Evolutionary conservation across 2,329 filamentous ascomycete species (phyloP).

Genomic region (Mycosphaerelloides madeirae): DNA sequence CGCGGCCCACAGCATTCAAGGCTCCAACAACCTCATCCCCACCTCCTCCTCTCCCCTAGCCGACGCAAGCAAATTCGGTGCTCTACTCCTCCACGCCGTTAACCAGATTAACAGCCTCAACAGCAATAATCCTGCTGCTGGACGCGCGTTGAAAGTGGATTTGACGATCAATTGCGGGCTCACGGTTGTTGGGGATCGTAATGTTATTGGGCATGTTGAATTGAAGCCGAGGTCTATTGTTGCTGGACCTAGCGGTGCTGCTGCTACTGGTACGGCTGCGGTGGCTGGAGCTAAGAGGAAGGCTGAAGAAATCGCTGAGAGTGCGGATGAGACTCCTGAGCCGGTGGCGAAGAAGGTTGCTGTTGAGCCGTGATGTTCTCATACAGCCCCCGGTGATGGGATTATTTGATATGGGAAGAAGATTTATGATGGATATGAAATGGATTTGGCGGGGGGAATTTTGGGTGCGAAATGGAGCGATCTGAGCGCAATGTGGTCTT

Average conservation of each 20-base stretch:
- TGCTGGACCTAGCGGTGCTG: constrained; percentile 4
- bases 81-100: constrained; percentile 44
- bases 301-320: constrained; percentile 18
- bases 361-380: too few relatives aligned
- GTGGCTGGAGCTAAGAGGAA: constrained; percentile 30
- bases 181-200: constrained; percentile 28
- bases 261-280: constrained; percentile 6
- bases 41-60: constrained; percentile 34
- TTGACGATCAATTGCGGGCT: constrained; percentile 37
- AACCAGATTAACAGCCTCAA: constrained; percentile 34
- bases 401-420: too few relatives aligned
- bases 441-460: too few relatives aligned
- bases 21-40: constrained; percentile 48
- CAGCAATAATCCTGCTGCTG: constrained; percentile 39
- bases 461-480: neutral
- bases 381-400: too few relatives aligned
- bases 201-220: constrained; percentile 29
- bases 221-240: constrained; percentile 22
- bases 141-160: constrained; percentile 45
- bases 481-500: neutral
- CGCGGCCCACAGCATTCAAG: constrained; percentile 44
- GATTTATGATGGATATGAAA: too few relatives aligned
- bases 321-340: constrained; percentile 8
- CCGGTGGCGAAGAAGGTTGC: constrained; percentile 20
- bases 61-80: constrained; percentile 42